Evolutionary conservation across 495 filamentous ascomycete species (phyloP).

Genomic region (Trichoderma erinaceum): DNA sequence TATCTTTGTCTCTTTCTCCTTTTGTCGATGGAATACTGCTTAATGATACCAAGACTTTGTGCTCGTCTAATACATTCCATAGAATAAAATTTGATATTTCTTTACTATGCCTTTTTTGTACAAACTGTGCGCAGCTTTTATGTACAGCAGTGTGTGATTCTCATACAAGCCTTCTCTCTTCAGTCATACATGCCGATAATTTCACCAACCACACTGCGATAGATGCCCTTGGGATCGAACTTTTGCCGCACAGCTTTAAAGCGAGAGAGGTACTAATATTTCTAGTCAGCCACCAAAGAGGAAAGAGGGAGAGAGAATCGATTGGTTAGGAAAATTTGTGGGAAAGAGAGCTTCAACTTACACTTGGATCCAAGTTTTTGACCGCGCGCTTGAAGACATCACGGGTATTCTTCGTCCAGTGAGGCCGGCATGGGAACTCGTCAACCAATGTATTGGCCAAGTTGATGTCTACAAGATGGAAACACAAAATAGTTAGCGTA

Average conservation of each 20-base stretch:
- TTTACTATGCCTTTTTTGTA: background rate
- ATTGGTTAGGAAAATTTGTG: background rate
- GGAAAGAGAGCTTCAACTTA: constrained; percentile 17
- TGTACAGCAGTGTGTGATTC: background rate
- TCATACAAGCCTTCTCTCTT: background rate
- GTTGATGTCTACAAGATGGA: constrained; percentile 28
- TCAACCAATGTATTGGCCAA: constrained; percentile 42
- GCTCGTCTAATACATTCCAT: constrained; percentile 2
- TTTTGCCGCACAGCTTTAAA: constrained; percentile 39
- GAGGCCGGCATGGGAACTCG: constrained; percentile 43
- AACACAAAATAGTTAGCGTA: constrained; percentile 16
- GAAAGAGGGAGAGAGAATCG: background rate
- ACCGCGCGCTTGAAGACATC: constrained; percentile 38
- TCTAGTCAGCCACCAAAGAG: background rate
- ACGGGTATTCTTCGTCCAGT: constrained; percentile 49
- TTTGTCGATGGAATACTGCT: background rate
- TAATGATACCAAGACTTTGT: constrained; percentile 8
- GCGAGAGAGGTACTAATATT: constrained; percentile 31
- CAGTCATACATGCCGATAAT: constrained; percentile 37
- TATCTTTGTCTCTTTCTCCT: background rate
- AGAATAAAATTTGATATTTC: background rate
- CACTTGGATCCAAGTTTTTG: constrained; percentile 40
- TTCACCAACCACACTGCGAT: constrained; percentile 41
- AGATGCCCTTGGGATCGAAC: constrained; percentile 43
- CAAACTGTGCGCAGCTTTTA: background rate